Evolutionary conservation across 2,329 filamentous ascomycete genomes (phyloP), one percentile per base, ranked within the genome.

Genomic region (Fusarium nematophilum): DNA sequence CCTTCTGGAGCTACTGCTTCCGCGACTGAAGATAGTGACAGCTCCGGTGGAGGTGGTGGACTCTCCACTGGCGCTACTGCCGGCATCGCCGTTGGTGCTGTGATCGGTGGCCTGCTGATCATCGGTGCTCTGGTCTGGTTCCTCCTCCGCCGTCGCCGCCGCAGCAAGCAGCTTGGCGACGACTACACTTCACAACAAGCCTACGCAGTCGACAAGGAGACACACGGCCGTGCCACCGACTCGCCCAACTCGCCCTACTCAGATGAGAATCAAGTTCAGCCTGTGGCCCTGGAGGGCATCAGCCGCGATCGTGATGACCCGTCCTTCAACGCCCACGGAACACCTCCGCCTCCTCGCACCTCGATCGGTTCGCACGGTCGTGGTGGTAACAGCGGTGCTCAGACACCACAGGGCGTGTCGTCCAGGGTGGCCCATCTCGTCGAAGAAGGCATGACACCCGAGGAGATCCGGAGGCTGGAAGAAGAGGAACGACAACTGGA

Each of bases 361-460:
- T 67, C 62, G 38, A 57, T 39, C 6, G 56, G 55, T 3, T 69
- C 63, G 14, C 63, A 55, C 9, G 52, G 36, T 36, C 53, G 62
- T 34, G 53, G 44, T 42, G 55, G 45, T 15, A 53, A 50, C 42
- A 52, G 62, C 23, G 60, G 61, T 39, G 54, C 62, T 15, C 64
- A 62, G 37, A 71, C 71, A 17, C 71, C 70, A 2, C 70, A 70
- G 53, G 73, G 70, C 46, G 70, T 75, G 38, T 66, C 73, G 7
- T 66, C 72, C 15, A 74, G 73, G 23, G 81, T 83, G 38, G 79
- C 80, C 14, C 83, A 85, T 57, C 71, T 87, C 27, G 80, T 86
- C 5, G 84, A 87, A 65, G 83, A 86, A n/a, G 81, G 83, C 43
- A 87, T 87, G 84, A 86, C 84, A 40, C 75, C 76, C 8, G 83